Evolutionary conservation across 225 moss, liverwort and hornwort species (phyloP).

Genomic region (Bryum argenteum): DNA sequence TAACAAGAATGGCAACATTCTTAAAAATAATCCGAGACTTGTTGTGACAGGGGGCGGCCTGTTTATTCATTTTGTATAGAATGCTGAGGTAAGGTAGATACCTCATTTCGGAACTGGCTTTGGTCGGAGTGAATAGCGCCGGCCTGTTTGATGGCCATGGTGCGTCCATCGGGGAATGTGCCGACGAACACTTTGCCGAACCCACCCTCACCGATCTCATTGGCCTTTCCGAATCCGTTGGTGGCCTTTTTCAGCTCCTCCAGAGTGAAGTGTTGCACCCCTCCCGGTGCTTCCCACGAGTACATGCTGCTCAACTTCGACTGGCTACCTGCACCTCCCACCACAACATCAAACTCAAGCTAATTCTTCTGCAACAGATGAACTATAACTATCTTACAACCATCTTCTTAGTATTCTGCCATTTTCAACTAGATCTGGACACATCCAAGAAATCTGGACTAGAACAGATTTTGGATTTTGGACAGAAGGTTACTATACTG

Average conservation of each 20-base stretch:
- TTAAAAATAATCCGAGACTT: too few relatives aligned
- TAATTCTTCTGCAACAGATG: too few relatives aligned
- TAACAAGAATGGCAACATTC: too few relatives aligned
- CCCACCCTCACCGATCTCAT: constrained; percentile 47
- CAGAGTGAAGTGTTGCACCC: constrained; percentile 40
- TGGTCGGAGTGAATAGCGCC: neutral
- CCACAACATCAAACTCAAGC: neutral
- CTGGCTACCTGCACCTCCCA: constrained; percentile 2
- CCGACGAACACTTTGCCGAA: constrained; percentile 49
- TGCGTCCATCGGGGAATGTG: constrained; percentile 29
- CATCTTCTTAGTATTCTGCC: too few relatives aligned
- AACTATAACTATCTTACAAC: too few relatives aligned
- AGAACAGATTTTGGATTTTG: too few relatives aligned
- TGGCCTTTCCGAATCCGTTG: constrained; percentile 26
- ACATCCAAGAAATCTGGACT: too few relatives aligned
- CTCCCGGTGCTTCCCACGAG: constrained; percentile 26
- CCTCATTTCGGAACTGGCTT: constrained; percentile 49
- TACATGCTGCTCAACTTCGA: neutral
- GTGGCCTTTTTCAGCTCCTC: constrained; percentile 46
- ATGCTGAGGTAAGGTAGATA: neutral
- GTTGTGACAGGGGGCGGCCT: too few relatives aligned
- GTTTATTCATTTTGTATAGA: too few relatives aligned
- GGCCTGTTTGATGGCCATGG: constrained; percentile 42
- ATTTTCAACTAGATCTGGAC: too few relatives aligned
- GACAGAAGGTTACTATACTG: too few relatives aligned